Conservation (phyloP, 164 flowering plant species). For the Vitis labrusca region DNA sequence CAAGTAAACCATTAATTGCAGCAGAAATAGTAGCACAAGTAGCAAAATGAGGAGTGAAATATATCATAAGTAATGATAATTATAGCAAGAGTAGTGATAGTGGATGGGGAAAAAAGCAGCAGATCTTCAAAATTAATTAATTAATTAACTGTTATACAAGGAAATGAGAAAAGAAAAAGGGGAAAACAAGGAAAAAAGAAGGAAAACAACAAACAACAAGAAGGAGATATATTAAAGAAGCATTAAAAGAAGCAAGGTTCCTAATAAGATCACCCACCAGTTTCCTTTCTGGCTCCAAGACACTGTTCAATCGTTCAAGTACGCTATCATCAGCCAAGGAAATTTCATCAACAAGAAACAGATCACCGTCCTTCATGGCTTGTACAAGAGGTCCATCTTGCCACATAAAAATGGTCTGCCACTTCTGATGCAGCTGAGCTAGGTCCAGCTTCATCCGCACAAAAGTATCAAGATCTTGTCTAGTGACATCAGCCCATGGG, state of each 20-base stretch:
- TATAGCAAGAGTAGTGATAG: too few relatives aligned
- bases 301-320: constrained; percentile 94
- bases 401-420: constrained; percentile 88
- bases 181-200: too few relatives aligned
- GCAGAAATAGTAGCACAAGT: too few relatives aligned
- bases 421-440: constrained; percentile 50
- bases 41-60: too few relatives aligned
- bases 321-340: constrained; percentile 99
- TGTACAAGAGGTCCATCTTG: constrained; percentile 96
- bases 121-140: too few relatives aligned
- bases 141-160: too few relatives aligned
- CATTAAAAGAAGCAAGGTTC: neutral
- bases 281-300: constrained; percentile 86
- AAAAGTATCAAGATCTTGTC: constrained; percentile 43
- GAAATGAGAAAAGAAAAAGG: too few relatives aligned
- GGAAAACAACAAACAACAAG: too few relatives aligned
- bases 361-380: constrained; percentile 87
- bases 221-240: too few relatives aligned
- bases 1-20: too few relatives aligned
- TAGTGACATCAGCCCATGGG: constrained; percentile 32
- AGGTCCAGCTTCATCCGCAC: constrained; percentile 42
- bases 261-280: constrained; percentile 49
- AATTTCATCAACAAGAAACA: constrained; percentile 93
- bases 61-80: too few relatives aligned
- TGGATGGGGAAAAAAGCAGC: too few relatives aligned